phyloP scores from a whole-genome alignment of 345 rosid species.

The Eucalyptus virginea region DNA sequence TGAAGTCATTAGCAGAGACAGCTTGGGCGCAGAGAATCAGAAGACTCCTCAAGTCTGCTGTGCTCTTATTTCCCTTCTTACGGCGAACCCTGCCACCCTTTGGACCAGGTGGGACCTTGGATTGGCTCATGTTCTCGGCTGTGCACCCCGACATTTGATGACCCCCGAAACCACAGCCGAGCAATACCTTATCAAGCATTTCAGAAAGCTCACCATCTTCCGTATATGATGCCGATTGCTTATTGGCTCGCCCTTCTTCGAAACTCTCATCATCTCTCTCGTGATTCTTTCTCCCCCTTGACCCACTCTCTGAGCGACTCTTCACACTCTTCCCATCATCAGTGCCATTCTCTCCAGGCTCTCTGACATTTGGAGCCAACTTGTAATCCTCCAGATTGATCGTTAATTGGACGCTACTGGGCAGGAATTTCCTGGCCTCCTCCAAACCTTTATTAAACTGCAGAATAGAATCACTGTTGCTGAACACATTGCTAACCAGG shows the following conservation, averaged over 20 bases:
- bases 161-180: slow-evolving; percentile 10
- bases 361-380: background rate
- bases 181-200: slow-evolving; percentile 58
- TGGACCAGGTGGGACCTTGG: background rate
- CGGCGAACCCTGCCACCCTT: background rate
- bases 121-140: background rate
- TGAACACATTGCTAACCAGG: slow-evolving; percentile 19
- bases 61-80: slow-evolving; percentile 17
- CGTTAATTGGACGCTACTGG: background rate
- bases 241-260: slow-evolving; percentile 52
- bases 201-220: slow-evolving; percentile 68
- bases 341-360: slow-evolving; percentile 1
- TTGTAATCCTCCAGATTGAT: background rate
- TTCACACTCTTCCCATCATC: slow-evolving; percentile 5
- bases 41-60: slow-evolving; percentile 62
- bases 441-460: slow-evolving; percentile 27
- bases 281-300: slow-evolving; percentile 44
- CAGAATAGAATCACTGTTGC: slow-evolving; percentile 17
- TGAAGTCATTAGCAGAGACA: slow-evolving; percentile 43
- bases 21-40: slow-evolving; percentile 79
- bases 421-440: slow-evolving; percentile 39
- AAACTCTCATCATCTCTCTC: slow-evolving; percentile 27
- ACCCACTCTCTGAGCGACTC: slow-evolving; percentile 1
- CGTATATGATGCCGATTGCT: slow-evolving; percentile 34
- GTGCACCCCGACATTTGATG: background rate